A percentile compares a stretch with the other conserved stretches of the same genome.
Evolutionary conservation across 2,329 filamentous ascomycete genomes (phyloP).

Genomic region (Graphium sp.): DNA sequence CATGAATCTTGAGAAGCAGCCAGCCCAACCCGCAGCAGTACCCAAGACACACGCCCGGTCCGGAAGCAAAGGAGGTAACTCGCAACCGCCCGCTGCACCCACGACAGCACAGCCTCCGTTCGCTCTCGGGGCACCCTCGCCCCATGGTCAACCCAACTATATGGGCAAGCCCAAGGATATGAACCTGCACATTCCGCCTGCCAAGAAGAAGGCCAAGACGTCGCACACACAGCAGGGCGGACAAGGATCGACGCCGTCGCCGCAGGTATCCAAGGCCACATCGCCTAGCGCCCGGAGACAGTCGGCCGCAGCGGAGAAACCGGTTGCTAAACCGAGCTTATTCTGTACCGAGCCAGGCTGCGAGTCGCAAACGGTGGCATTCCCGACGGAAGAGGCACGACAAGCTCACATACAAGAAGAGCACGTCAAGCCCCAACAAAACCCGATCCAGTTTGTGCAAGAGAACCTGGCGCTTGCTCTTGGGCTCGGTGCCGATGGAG

Average conservation of each 20-base stretch:
- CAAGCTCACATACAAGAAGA: slow-evolving; percentile 39
- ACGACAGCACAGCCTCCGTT: slow-evolving; percentile 41
- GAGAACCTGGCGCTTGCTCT: slow-evolving; percentile 31
- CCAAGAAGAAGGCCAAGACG: slow-evolving; percentile 40
- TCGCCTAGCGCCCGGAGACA: slow-evolving; percentile 6
- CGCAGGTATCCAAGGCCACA: slow-evolving; percentile 15
- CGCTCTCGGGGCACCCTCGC: slow-evolving; percentile 35
- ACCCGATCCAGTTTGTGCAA: slow-evolving; percentile 34
- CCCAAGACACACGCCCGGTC: neutral
- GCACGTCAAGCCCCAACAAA: slow-evolving; percentile 35
- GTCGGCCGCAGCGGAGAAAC: slow-evolving; percentile 11
- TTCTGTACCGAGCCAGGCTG: slow-evolving; percentile 37
- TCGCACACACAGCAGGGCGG: slow-evolving; percentile 20
- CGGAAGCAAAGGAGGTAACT: too few species aligned
- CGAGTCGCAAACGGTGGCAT: slow-evolving; percentile 29
- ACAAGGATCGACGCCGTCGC: slow-evolving; percentile 24
- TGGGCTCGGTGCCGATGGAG: slow-evolving; percentile 33
- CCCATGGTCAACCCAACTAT: slow-evolving; percentile 41
- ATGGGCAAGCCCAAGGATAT: slow-evolving; percentile 33
- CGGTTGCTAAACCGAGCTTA: slow-evolving; percentile 22
- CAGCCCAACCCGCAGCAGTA: neutral
- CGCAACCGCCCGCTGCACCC: slow-evolving; percentile 35
- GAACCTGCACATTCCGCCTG: slow-evolving; percentile 36
- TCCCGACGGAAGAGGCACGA: slow-evolving; percentile 35
- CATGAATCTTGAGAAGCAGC: neutral